These are phyloP conservation scores for Saturnispora sekii DNA, from an alignment of 805 yeast genomes.

Conservation along the genomic window DNA sequence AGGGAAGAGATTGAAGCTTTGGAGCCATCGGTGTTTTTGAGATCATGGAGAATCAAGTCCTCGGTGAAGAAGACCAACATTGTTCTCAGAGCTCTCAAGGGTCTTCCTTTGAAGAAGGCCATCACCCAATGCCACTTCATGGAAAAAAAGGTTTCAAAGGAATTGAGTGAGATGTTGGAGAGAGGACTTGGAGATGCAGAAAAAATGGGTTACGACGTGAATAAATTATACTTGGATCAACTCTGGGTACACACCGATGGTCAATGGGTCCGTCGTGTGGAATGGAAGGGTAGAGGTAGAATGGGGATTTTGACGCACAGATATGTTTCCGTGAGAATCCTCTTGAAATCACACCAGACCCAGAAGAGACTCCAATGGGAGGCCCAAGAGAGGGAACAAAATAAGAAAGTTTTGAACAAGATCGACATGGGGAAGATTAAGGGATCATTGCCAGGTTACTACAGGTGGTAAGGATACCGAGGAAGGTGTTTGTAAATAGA, in stretches of 20 bases:
- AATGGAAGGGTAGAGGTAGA: slow-evolving; percentile 86
- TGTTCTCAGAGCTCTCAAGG: slow-evolving; percentile 67
- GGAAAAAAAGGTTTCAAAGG: slow-evolving; percentile 68
- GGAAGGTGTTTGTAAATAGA: slow-evolving; percentile 9
- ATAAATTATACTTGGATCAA: slow-evolving; percentile 61
- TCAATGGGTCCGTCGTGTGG: slow-evolving; percentile 55
- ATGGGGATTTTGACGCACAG: slow-evolving; percentile 69
- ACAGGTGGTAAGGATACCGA: slow-evolving; percentile 37
- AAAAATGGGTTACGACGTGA: slow-evolving; percentile 45
- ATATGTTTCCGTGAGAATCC: slow-evolving; percentile 70
- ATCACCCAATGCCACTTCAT: slow-evolving; percentile 89
- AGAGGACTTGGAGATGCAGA: slow-evolving; percentile 64
- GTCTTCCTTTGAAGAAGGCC: slow-evolving; percentile 63
- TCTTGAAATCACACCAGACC: slow-evolving; percentile 62
- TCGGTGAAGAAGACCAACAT: slow-evolving; percentile 81
- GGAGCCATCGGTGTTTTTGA: slow-evolving; percentile 80
- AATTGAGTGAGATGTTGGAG: slow-evolving; percentile 65
- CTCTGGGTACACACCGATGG: slow-evolving; percentile 95
- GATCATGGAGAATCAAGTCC: slow-evolving; percentile 76
- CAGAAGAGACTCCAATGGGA: slow-evolving; percentile 52
- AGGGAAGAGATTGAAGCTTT: slow-evolving; percentile 62
- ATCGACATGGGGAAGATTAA: slow-evolving; percentile 37
- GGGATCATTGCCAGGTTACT: slow-evolving; percentile 41
- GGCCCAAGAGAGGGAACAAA: slow-evolving; percentile 38
- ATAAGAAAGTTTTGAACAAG: slow-evolving; percentile 34